Evolutionary conservation across 2,329 filamentous ascomycete genomes (phyloP), one percentile per base, ranked within the genome.

Genomic region (Aureobasidium namibiae): DNA sequence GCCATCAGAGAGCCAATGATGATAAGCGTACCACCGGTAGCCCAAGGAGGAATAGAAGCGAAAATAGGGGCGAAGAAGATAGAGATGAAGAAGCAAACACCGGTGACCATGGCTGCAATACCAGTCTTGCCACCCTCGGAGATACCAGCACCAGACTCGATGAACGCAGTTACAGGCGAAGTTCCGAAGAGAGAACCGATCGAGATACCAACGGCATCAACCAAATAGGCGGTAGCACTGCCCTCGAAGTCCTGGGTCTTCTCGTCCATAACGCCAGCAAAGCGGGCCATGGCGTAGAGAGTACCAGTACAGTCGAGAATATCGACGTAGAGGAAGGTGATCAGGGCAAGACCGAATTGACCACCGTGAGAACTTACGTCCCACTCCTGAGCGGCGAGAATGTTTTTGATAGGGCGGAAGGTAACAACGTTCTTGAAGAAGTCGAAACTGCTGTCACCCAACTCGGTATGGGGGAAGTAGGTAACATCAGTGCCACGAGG

Each of bases 41-140:
- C 90, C 89, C 89, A 95, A 0, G 90, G 86, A 4, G 90, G 90
- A 60, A 95, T 94, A 0, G 88, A 92, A 10, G 90, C 90, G 68
- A 95, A 95, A 60, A 95, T 92, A 0, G 90, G 90, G 0, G 90
- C 90, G 70, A 95, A 95, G 79, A 95, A 95, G 62, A 95, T 82
- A 60, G 88, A 84, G 69, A 95, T 83, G 76, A 95, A 87, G 78
- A 95, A 95, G 74, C 87, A 91, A 52, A 95, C 60, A 5, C 90
- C 90, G 0, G 89, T 86, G 16, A 83, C 78, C 72, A 92, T 88
- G 48, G 89, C 85, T 0, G 90, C 94, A n/a, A 95, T 74, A 16
- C 90, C 90, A 0, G 90, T 95, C 68, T 86, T 86, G 45, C 90
- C 90, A 54, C 90, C 90, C 73, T 95, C 90, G 0, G 89, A 89